phyloP scores from a whole-genome alignment of 352 stramenopile species.

The Peronospora tabacina region DNA sequence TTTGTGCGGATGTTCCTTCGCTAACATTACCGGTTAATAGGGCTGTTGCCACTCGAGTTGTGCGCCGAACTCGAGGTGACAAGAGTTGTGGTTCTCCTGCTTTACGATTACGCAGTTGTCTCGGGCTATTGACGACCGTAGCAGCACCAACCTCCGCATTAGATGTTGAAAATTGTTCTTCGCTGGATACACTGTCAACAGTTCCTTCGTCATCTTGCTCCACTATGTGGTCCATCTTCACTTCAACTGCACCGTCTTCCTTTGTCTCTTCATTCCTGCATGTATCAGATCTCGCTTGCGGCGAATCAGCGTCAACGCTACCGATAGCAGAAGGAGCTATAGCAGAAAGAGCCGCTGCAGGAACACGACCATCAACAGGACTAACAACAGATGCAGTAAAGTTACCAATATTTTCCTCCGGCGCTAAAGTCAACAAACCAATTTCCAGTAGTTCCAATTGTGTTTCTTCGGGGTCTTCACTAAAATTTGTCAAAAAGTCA shows the following conservation, averaged over 20 bases:
- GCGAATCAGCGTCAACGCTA: conserved; percentile 6
- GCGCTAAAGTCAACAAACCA: conserved; percentile 13
- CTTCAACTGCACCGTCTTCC: conserved; percentile 13
- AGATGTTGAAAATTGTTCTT: conserved; percentile 23
- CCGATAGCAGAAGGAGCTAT: not conserved
- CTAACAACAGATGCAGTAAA: conserved; percentile 1
- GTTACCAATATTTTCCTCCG: conserved; percentile 1
- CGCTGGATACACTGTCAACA: not conserved
- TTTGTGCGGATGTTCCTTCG: conserved; percentile 18
- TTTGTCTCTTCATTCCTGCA: conserved; percentile 19
- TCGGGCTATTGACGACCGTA: conserved; percentile 14
- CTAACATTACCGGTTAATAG: not conserved
- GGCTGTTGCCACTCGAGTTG: conserved; percentile 22
- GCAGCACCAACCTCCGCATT: conserved; percentile 10
- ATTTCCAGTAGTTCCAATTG: conserved; percentile 27
- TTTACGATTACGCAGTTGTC: conserved; percentile 22
- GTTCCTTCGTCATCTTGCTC: conserved; percentile 7
- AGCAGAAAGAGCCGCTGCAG: conserved; percentile 1
- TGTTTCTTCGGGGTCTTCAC: conserved; percentile 28
- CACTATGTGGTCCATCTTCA: conserved; percentile 3
- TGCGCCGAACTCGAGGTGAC: conserved; percentile 23
- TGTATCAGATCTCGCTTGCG: conserved; percentile 14
- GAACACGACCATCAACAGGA: conserved; percentile 5
- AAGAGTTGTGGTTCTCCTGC: conserved; percentile 6
- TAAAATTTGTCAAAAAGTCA: conserved; percentile 46